Conservation (phyloP, 768 basidiomycete genomes). For the Suillus brevipes region DNA sequence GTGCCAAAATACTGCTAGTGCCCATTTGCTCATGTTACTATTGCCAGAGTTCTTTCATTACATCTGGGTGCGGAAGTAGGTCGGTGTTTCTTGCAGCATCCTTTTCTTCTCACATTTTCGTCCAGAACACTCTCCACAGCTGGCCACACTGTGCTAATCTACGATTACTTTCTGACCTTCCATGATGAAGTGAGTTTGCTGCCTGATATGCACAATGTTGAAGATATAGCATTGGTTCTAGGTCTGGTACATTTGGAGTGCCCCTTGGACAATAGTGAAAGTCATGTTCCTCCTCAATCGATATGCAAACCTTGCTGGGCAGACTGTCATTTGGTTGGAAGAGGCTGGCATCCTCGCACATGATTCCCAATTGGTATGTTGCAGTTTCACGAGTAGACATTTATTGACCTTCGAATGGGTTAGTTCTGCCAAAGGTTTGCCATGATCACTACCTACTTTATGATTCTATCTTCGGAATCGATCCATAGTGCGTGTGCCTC, state of each 20-base stretch:
- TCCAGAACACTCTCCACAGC: constrained; percentile 15
- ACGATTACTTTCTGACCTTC: constrained; percentile 30
- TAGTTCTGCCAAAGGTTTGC: constrained; percentile 21
- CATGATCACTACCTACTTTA: not conserved
- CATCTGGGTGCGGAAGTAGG: constrained; percentile 3
- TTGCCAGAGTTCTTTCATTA: not conserved
- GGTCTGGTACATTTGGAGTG: constrained; percentile 14
- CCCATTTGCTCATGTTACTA: not conserved
- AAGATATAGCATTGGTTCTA: not conserved
- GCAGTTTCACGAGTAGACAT: not conserved
- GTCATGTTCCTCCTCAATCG: constrained; percentile 21
- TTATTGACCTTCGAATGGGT: not conserved
- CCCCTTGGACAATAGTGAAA: constrained; percentile 18
- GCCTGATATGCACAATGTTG: constrained; percentile 13
- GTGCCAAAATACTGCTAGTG: not conserved
- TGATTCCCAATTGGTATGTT: constrained; percentile 17
- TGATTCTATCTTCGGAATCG: constrained; percentile 19
- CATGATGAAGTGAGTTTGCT: constrained; percentile 23
- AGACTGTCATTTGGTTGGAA: constrained; percentile 21
- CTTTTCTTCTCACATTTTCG: not conserved
- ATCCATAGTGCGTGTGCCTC: constrained; percentile 22
- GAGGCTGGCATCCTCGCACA: constrained; percentile 22
- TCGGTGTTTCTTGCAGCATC: not conserved
- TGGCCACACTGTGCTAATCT: constrained; percentile 24
- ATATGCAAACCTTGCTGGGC: constrained; percentile 19